phyloP scores from a whole-genome alignment of 306 rosid species.

The Gastrolobium villosum region DNA sequence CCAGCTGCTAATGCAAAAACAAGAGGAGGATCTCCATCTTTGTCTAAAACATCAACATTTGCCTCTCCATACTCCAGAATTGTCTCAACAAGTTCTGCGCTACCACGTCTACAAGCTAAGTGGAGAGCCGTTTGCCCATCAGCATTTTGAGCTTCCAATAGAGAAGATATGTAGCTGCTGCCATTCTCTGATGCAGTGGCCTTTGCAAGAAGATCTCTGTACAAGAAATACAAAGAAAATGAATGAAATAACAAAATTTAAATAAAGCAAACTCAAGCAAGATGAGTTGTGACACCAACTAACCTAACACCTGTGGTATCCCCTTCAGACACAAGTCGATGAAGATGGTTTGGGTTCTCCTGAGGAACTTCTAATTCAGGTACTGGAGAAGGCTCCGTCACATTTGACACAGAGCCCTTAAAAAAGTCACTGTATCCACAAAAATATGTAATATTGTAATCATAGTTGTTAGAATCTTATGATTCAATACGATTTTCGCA shows the following conservation, averaged over 20 bases:
- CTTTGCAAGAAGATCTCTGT: constrained; percentile 83
- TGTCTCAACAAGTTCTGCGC: constrained; percentile 87
- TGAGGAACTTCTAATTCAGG: constrained; percentile 71
- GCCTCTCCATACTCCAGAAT: constrained; percentile 86
- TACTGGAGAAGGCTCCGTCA: constrained; percentile 65
- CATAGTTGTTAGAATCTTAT: too few relatives aligned
- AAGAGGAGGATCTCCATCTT: constrained; percentile 98
- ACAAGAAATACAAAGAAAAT: constrained; percentile 48
- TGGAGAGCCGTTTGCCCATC: constrained; percentile 99
- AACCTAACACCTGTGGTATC: constrained; percentile 87
- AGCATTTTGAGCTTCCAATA: constrained; percentile 89
- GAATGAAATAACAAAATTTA: constrained; percentile 32
- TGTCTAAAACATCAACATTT: constrained; percentile 90
- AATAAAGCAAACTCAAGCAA: constrained; percentile 41
- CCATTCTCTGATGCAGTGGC: constrained; percentile 68
- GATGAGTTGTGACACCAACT: constrained; percentile 48
- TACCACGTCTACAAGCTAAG: constrained; percentile 96
- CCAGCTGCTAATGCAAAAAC: constrained; percentile 99
- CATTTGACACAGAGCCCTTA: constrained; percentile 71
- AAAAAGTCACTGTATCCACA: constrained; percentile 70
- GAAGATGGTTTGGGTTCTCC: constrained; percentile 71
- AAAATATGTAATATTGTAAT: constrained; percentile 38
- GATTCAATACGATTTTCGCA: too few relatives aligned
- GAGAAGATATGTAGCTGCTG: constrained; percentile 61
- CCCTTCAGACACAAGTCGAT: constrained; percentile 89